A percentile compares a stretch with the other conserved stretches of the same genome.
phyloP scores from a whole-genome alignment of 2,329 filamentous ascomycete species.

The Cladophialophora immunda region DNA sequence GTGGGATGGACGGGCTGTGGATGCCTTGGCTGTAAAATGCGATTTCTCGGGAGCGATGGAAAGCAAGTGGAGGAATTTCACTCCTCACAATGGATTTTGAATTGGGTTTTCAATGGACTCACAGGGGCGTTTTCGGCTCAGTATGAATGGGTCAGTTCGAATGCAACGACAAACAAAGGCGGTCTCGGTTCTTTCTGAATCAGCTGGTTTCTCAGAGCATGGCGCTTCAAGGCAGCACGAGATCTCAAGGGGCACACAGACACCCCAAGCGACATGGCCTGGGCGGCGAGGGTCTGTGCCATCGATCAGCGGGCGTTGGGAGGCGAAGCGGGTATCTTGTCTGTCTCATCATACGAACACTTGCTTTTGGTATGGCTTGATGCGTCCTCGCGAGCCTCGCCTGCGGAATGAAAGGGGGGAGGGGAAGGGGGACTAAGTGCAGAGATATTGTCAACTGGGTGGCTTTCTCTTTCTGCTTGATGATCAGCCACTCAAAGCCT shows the following conservation, averaged over 20 bases:
- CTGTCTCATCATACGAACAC: background rate
- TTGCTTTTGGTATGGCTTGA: background rate
- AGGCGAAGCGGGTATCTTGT: background rate
- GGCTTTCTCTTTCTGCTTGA: background rate
- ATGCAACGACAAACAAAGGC: background rate
- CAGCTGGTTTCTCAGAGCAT: background rate
- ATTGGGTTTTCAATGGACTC: background rate
- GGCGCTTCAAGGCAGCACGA: background rate
- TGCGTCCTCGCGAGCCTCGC: background rate
- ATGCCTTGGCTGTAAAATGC: conserved; percentile 83
- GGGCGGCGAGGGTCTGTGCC: background rate
- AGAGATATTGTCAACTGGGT: background rate
- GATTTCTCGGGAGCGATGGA: background rate
- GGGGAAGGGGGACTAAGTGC: background rate
- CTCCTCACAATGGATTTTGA: background rate
- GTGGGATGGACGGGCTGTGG: conserved; percentile 90
- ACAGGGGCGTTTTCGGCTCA: background rate
- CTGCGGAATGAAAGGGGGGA: background rate
- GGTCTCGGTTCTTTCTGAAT: background rate
- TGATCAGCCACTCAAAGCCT: background rate
- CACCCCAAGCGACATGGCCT: background rate
- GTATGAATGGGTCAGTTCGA: background rate
- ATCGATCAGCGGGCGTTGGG: background rate
- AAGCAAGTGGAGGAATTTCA: background rate
- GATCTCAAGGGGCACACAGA: background rate